Evolutionary conservation across 2,329 filamentous ascomycete genomes (phyloP).

Genomic region (Seiridium unicorne): DNA sequence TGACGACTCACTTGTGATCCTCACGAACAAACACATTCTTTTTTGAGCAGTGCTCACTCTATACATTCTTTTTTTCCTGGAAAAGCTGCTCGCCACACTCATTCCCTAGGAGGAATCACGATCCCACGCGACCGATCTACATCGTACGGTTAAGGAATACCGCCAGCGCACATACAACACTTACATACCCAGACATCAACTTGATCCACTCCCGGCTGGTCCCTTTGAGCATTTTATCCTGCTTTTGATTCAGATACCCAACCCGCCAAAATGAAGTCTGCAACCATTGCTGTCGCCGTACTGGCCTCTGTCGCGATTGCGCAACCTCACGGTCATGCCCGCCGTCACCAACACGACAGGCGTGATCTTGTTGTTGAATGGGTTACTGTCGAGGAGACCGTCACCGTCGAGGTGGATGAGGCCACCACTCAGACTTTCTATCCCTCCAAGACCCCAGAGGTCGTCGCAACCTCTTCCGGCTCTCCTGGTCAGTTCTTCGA

Average conservation of each 20-base stretch:
- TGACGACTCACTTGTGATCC: constrained; percentile 11
- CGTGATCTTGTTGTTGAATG: constrained; percentile 43
- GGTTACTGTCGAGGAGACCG: constrained; percentile 49
- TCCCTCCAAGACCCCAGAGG: constrained; percentile 25
- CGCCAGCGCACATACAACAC: neutral
- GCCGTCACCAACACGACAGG: constrained; percentile 33
- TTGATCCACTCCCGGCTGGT: constrained; percentile 1
- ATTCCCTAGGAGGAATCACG: constrained; percentile 15
- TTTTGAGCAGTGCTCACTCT: constrained; percentile 33
- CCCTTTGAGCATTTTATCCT: constrained; percentile 1
- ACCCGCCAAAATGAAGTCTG: constrained; percentile 43
- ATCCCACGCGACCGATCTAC: neutral
- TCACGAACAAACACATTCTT: constrained; percentile 24
- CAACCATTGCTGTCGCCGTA: constrained; percentile 36
- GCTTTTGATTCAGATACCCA: constrained; percentile 3
- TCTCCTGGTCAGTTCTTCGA: constrained; percentile 33
- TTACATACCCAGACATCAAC: neutral
- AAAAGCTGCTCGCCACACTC: constrained; percentile 23
- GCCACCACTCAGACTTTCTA: constrained; percentile 45
- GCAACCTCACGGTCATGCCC: constrained; percentile 45
- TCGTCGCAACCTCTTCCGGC: constrained; percentile 14
- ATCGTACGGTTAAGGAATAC: neutral
- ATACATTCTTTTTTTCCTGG: constrained; percentile 27
- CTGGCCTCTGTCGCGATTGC: constrained; percentile 46
- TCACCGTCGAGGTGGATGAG: constrained; percentile 49